Percentiles rank a stretch among this genome's conserved stretches.
Conservation (phyloP, 2,329 filamentous ascomycete species). For the Leptosphaerulina australis region DNA sequence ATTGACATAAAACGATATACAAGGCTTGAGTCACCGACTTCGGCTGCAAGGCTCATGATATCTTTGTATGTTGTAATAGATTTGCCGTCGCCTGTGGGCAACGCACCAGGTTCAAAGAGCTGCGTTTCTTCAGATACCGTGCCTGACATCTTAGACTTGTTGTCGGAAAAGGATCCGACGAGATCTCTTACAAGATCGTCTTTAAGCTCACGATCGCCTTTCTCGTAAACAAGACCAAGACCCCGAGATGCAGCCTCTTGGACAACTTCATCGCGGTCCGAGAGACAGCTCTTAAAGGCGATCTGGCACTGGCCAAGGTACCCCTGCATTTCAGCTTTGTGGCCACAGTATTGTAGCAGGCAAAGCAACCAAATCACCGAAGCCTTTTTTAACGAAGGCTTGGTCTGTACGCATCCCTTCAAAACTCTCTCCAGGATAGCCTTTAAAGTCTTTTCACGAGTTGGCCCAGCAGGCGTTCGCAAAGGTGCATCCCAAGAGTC, state of each 20-base stretch:
- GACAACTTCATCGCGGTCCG: slow-evolving; percentile 88
- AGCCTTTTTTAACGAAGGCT: slow-evolving; percentile 87
- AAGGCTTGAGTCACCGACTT: slow-evolving; percentile 94
- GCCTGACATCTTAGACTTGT: slow-evolving; percentile 68
- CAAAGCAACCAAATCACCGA: slow-evolving; percentile 95
- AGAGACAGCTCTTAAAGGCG: slow-evolving; percentile 85
- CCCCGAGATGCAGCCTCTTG: slow-evolving; percentile 94
- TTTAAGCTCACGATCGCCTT: slow-evolving; percentile 80
- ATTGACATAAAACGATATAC: slow-evolving; percentile 99
- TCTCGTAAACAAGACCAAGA: slow-evolving; percentile 90
- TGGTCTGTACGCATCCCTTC: slow-evolving; percentile 78
- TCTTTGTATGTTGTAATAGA: slow-evolving; percentile 97
- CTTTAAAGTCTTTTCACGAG: slow-evolving; percentile 53
- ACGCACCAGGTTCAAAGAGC: slow-evolving; percentile 86
- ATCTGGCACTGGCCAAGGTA: slow-evolving; percentile 79
- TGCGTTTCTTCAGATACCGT: slow-evolving; percentile 91
- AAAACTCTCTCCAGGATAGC: slow-evolving; percentile 74
- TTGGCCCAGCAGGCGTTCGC: slow-evolving; percentile 40
- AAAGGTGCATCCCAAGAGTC: slow-evolving; percentile 40
- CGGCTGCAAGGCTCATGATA: slow-evolving; percentile 92
- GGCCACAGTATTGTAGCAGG: slow-evolving; percentile 86
- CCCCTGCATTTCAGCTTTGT: slow-evolving; percentile 73
- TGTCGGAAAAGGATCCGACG: slow-evolving; percentile 83
- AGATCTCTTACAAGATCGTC: slow-evolving; percentile 85
- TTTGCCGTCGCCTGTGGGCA: slow-evolving; percentile 83